Evolutionary conservation across 2,329 filamentous ascomycete genomes (phyloP).

Genomic region (Cladosporium austrohemisphaericum): DNA sequence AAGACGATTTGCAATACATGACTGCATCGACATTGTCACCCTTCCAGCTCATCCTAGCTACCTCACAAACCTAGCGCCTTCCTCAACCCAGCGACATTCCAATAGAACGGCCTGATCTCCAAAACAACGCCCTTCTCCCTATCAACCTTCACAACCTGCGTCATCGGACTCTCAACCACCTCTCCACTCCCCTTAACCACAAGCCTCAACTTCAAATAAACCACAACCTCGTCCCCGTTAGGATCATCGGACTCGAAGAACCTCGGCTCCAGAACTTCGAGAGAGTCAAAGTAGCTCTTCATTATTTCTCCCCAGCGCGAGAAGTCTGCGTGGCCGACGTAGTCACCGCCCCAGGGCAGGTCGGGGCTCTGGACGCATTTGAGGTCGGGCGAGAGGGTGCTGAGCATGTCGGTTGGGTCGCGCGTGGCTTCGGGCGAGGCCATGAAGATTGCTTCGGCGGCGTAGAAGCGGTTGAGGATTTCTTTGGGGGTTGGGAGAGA

Average conservation of each 20-base stretch:
- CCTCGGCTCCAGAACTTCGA: slow-evolving; percentile 31
- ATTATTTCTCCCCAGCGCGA: slow-evolving; percentile 31
- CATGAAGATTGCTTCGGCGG: slow-evolving; percentile 36
- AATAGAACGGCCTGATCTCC: slow-evolving; percentile 35
- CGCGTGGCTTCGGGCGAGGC: slow-evolving; percentile 26
- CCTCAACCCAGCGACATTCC: slow-evolving; percentile 31
- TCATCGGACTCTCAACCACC: slow-evolving; percentile 29
- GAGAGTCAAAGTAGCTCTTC: slow-evolving; percentile 25
- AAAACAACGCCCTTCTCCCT: slow-evolving; percentile 31
- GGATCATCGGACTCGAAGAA: slow-evolving; percentile 31
- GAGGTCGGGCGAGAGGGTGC: slow-evolving; percentile 26
- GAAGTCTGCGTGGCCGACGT: slow-evolving; percentile 30
- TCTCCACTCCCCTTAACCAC: slow-evolving; percentile 30
- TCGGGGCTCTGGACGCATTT: slow-evolving; percentile 33
- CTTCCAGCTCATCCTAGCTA: neutral
- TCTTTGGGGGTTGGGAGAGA: slow-evolving; percentile 14
- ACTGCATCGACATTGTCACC: too few species aligned
- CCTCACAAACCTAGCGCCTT: slow-evolving; percentile 11
- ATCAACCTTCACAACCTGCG: slow-evolving; percentile 34
- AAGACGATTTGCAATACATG: too few species aligned
- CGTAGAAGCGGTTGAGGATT: slow-evolving; percentile 35
- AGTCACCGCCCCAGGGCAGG: slow-evolving; percentile 35
- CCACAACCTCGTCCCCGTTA: slow-evolving; percentile 24
- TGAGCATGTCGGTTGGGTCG: slow-evolving; percentile 32
- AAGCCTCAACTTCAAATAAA: slow-evolving; percentile 27